Evolutionary conservation across 2,329 filamentous ascomycete species (phyloP).

Genomic region (Aspergillus quadricinctus): DNA sequence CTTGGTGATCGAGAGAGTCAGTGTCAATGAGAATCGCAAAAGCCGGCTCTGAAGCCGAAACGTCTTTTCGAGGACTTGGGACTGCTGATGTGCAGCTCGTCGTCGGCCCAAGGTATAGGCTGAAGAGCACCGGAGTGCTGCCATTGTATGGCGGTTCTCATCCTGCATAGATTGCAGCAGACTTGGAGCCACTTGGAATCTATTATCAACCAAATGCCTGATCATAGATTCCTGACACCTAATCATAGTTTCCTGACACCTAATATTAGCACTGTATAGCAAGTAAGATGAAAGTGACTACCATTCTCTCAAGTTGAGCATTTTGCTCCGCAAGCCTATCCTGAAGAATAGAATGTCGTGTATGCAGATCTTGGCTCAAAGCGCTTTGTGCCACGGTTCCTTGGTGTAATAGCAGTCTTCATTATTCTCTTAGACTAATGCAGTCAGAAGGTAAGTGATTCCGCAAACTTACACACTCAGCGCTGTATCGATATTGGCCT

Average conservation of each 20-base stretch:
- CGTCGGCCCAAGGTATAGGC: too few species aligned
- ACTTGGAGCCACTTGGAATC: neutral
- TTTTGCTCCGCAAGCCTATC: neutral
- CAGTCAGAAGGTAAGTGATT: neutral
- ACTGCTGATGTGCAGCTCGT: neutral
- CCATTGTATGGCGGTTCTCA: neutral
- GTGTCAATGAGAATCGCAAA: neutral
- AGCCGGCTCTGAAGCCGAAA: neutral
- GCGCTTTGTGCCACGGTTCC: neutral
- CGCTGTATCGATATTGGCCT: neutral
- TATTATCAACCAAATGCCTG: neutral
- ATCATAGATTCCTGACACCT: neutral
- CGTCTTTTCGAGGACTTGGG: neutral
- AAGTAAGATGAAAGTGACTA: neutral
- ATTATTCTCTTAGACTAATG: neutral
- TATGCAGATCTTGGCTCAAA: neutral
- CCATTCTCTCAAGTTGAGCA: neutral
- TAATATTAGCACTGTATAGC: neutral
- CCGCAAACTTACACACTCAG: neutral
- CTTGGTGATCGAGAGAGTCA: neutral
- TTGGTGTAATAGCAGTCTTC: neutral
- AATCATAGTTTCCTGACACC: neutral
- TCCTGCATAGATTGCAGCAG: neutral
- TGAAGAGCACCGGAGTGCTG: neutral
- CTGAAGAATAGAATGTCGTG: neutral